Evolutionary conservation across 768 basidiomycete species (phyloP).

Genomic region (Pulveroboletus sp.): DNA sequence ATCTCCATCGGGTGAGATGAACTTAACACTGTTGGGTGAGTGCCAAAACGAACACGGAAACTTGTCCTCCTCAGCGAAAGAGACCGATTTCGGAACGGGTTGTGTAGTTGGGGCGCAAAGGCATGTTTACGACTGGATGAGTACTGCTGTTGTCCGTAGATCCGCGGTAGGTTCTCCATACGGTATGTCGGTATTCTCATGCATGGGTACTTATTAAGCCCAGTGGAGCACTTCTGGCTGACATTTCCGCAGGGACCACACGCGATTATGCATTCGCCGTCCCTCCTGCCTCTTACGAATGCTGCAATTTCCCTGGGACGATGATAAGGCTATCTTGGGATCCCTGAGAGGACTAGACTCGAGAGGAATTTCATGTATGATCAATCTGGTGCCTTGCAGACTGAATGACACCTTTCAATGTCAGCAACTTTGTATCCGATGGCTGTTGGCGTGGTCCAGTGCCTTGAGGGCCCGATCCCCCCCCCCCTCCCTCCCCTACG

Average conservation of each 20-base stretch:
- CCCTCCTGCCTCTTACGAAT: slow-evolving; percentile 22
- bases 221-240: slow-evolving; percentile 18
- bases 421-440: not conserved
- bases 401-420: slow-evolving; percentile 6
- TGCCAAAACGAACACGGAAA: slow-evolving; percentile 2
- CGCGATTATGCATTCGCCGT: slow-evolving; percentile 22
- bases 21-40: not conserved
- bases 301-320: slow-evolving; percentile 1
- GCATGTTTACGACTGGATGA: slow-evolving; percentile 1
- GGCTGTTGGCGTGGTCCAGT: slow-evolving; percentile 16
- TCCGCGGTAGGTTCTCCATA: slow-evolving; percentile 25
- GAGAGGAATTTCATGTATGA: slow-evolving; percentile 14
- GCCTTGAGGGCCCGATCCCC: slow-evolving; percentile 15
- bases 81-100: slow-evolving; percentile 13
- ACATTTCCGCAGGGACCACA: slow-evolving; percentile 18
- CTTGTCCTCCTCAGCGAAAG: not conserved
- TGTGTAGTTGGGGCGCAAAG: slow-evolving; percentile 1
- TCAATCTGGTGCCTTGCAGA: slow-evolving; percentile 21
- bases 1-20: not conserved
- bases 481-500: too few species aligned
- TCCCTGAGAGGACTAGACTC: slow-evolving; percentile 26
- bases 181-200: slow-evolving; percentile 26
- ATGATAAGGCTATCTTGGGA: slow-evolving; percentile 30
- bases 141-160: slow-evolving; percentile 17
- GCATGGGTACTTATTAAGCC: slow-evolving; percentile 9